Percentiles rank a stretch among this genome's conserved stretches.
These are phyloP conservation scores for Eucalyptus coolabah DNA, from an alignment of 345 rosid genomes.

Conservation along the genomic window DNA sequence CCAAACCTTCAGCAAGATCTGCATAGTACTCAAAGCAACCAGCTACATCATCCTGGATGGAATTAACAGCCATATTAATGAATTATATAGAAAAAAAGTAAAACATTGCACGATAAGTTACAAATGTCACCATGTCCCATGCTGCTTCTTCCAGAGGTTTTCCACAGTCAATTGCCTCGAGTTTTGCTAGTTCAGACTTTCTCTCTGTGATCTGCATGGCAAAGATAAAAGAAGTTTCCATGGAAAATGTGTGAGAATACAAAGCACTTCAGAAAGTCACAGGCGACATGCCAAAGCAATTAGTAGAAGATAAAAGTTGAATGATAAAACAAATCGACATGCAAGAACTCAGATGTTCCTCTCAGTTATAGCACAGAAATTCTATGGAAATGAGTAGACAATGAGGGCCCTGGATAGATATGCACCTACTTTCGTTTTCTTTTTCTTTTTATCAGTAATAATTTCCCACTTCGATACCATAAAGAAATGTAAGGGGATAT, in stretches of 20 bases:
- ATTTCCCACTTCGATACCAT: not conserved
- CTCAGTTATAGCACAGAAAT: not conserved
- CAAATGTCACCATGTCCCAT: slow-evolving; percentile 68
- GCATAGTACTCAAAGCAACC: slow-evolving; percentile 96
- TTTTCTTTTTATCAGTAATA: not conserved
- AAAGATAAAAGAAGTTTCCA: not conserved
- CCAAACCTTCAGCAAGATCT: slow-evolving; percentile 90
- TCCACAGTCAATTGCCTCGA: slow-evolving; percentile 85
- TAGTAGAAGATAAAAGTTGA: not conserved
- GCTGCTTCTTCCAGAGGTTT: slow-evolving; percentile 91
- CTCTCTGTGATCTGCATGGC: slow-evolving; percentile 62
- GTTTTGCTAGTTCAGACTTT: slow-evolving; percentile 65
- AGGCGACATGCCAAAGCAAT: not conserved
- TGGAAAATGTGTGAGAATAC: not conserved
- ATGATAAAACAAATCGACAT: not conserved
- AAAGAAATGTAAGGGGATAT: not conserved
- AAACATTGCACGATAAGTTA: not conserved
- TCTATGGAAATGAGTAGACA: not conserved
- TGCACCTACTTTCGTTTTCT: not conserved
- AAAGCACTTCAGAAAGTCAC: not conserved
- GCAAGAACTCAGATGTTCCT: not conserved
- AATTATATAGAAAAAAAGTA: not conserved
- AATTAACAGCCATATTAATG: not conserved
- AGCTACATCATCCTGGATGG: slow-evolving; percentile 88
- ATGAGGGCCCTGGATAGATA: not conserved